A percentile compares a stretch with the other conserved stretches of the same genome.
Evolutionary conservation across 1,284 basidiomycete genomes (phyloP).

Genomic region (Grifola frondosa): DNA sequence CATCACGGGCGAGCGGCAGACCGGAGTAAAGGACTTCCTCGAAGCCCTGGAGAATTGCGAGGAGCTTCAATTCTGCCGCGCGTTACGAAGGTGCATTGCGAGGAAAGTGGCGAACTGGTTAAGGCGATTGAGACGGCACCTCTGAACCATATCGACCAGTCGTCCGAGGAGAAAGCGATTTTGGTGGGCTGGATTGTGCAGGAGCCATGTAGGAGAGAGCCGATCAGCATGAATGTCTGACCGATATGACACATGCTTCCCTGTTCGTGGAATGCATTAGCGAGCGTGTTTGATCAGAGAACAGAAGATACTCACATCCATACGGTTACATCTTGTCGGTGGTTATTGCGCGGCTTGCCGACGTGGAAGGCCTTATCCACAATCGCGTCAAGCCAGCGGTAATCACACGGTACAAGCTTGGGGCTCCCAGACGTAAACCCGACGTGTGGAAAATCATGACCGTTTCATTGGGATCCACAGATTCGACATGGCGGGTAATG

Average conservation of each 20-base stretch:
- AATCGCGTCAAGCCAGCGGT: conserved; percentile 28
- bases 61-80: conserved; percentile 60
- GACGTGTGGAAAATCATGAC: conserved; percentile 74
- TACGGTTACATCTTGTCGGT: conserved; percentile 56
- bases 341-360: conserved; percentile 17
- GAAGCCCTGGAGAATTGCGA: conserved; percentile 45
- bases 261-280: conserved; percentile 6
- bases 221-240: conserved; percentile 32
- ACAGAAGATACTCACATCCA: conserved; percentile 27
- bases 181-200: conserved; percentile 33
- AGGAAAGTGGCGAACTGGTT: conserved; percentile 73
- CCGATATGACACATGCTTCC: conserved; percentile 35
- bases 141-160: conserved; percentile 30
- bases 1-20: conserved; percentile 25
- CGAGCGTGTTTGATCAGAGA: conserved; percentile 1
- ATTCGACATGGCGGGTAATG: conserved; percentile 20
- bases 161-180: conserved; percentile 29
- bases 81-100: conserved; percentile 55
- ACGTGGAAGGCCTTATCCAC: conserved; percentile 24
- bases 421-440: conserved; percentile 56
- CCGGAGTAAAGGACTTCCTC: conserved; percentile 33
- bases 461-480: conserved; percentile 36
- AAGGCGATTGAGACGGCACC: conserved; percentile 65
- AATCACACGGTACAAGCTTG: conserved; percentile 31
- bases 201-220: conserved; percentile 30